Base-by-base conservation (phyloP, 2,329 filamentous ascomycete genomes). In the Venturia effusa region DNA sequence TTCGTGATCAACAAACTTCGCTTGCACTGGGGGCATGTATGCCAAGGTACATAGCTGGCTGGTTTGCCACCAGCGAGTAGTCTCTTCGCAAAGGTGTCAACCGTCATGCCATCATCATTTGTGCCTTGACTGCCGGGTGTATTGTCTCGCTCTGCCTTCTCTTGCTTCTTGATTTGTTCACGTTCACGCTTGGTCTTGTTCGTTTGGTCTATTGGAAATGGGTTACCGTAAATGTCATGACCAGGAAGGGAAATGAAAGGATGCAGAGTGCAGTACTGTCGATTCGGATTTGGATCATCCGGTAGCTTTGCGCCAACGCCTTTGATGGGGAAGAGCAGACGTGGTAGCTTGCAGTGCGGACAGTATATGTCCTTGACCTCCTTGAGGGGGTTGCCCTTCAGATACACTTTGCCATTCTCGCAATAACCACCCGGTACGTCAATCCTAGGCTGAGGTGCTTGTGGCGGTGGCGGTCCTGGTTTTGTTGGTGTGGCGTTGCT, bases 151-250 rank as follows among this genome's bases (percentile, higher is more conserved):
- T 77, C 74, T 27, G 71, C 71, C 68, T 74, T 75, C 66, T 76
- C 70, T 69, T 77, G 72, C 67, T 77, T 69, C 71, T 76, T 73
- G 64, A 76, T 72, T 62, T 77, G 70, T 73, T 86, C 84, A 78
- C 86, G 85, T 73, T 87, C 88, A 80, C 89, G 91, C 82, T 76
- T 81, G 68, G 88, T 91, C 79, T 89, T 89, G 78, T 89, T 89
- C 66, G 88, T 88, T 66, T 88, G 83, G 27, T 88, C 87, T 22
- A 85, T 86, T 17, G 89, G 86, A 82, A 89, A 92, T 34, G 88
- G 89, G 74, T 92, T 90, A 61, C 88, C 89, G 74, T 92, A 92
- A 67, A 92, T 90, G 74, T 93, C 89, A 76, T 86, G 88, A 66
- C 88, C 88, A 1, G 85, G 80, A 72, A 89, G 87, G 68, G 89